Evolutionary conservation across 768 basidiomycete species (phyloP), one percentile per base, ranked within the genome.

Genomic region (Phylloporus sp.): DNA sequence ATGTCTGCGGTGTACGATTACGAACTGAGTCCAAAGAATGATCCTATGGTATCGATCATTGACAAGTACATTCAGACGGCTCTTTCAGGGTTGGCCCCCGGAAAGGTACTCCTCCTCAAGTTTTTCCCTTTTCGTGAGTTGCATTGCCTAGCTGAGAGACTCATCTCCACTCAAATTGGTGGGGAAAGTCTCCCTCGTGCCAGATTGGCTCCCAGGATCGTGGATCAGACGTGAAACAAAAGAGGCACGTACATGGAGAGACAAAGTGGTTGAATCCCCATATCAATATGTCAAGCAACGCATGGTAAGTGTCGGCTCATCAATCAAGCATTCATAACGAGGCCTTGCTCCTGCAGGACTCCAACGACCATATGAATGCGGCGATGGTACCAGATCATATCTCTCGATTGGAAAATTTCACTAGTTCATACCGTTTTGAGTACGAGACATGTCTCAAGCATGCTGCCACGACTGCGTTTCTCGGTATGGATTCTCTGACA

Each of bases 121-220:
- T 13, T 23, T 6, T 52, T 61, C 18, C 58, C 59, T 3, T 60
- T 61, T 23, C 23, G 55, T 61, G n/a, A 57, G 60, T 41, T 12
- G 13, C 5, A 12, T 11, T 44, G n/a, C 13, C 16, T 13, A 6
- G 7, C 13, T 23, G 12, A 15, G 18, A 4, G 24, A 16, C 13
- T 1, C 8, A 6, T n/a, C 16, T 6, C 28, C 24, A 22, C 18
- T 38, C n/a, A 22, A 12, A 7, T 48, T 3, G 24, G 15, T 8
- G n/a, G 10, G n/a, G 15, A 39, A 40, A 57, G 59, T 60, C 12
- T 39, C 34, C 16, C 15, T 39, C 40, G 10, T 54, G 12, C 54
- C 55, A 59, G 67, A 60, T 16, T 76, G 74, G 74, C 55, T 73
- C 40, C 75, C 76, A 8, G 72, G 73, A 5, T 70, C 72, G 5